Conservation (phyloP, 2,329 filamentous ascomycete species). For the Aspergillus fumigatus region DNA sequence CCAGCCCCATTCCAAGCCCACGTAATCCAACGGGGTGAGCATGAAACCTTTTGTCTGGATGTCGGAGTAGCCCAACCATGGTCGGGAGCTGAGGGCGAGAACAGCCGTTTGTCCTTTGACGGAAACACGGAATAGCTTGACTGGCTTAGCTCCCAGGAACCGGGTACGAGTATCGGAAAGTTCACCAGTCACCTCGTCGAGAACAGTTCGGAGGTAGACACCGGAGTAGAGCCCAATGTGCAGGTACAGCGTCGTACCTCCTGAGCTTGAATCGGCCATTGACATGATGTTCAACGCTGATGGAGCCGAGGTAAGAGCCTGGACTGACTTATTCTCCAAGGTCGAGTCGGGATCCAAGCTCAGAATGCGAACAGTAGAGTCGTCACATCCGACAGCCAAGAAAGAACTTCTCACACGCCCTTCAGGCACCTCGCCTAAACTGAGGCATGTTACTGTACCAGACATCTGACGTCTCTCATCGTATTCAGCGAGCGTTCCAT, state of each 20-base stretch:
- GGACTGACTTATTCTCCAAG: conserved; percentile 88
- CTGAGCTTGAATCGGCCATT: conserved; percentile 90
- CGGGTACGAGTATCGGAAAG: conserved; percentile 91
- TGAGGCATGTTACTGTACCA: conserved; percentile 91
- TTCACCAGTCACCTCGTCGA: conserved; percentile 94
- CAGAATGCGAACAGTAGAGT: conserved; percentile 89
- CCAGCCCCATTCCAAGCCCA: conserved; percentile 86
- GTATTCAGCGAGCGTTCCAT: conserved; percentile 87
- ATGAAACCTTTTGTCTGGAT: conserved; percentile 82
- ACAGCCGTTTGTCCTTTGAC: conserved; percentile 81
- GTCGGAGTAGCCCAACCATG: conserved; percentile 95
- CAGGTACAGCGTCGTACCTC: conserved; percentile 82
- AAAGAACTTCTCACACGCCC: conserved; percentile 86
- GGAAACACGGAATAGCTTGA: conserved; percentile 85
- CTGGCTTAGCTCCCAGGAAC: conserved; percentile 86
- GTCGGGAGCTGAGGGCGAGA: conserved; percentile 81
- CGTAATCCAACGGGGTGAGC: conserved; percentile 86
- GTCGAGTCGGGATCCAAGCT: conserved; percentile 87
- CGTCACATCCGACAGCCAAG: conserved; percentile 92
- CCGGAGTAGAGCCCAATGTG: conserved; percentile 95
- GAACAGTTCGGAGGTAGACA: conserved; percentile 88
- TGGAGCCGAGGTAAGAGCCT: conserved; percentile 85
- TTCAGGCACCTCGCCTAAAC: conserved; percentile 85
- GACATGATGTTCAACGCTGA: conserved; percentile 86
- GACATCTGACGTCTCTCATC: conserved; percentile 94